A percentile compares a stretch with the other conserved stretches of the same genome.
These are phyloP conservation scores for Baudoinia panamericana DNA, from an alignment of 495 filamentous ascomycete genomes.

Conservation along the genomic window DNA sequence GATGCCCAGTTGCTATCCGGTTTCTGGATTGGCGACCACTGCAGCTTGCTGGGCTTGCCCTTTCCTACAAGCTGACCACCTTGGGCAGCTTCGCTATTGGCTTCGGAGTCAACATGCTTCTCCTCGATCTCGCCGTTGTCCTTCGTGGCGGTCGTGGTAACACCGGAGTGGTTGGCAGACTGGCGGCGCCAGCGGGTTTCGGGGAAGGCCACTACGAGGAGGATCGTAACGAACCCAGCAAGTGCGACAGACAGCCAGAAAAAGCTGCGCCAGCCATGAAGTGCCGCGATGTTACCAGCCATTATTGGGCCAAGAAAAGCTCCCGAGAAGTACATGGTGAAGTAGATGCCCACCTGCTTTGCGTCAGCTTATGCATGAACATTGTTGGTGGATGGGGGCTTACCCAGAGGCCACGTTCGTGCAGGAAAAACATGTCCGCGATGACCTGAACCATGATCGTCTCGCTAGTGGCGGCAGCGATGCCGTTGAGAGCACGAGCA, in stretches of 20 bases:
- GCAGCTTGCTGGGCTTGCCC: slow-evolving; percentile 39
- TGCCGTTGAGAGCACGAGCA: slow-evolving; percentile 41
- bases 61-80: slow-evolving; percentile 27
- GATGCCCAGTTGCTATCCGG: slow-evolving; percentile 29
- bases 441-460: slow-evolving; percentile 47
- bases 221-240: slow-evolving; percentile 34
- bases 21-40: slow-evolving; percentile 40
- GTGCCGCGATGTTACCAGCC: slow-evolving; percentile 41
- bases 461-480: slow-evolving; percentile 40
- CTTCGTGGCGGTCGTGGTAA: slow-evolving; percentile 3
- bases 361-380: slow-evolving; percentile 8
- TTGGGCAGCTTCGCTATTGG: slow-evolving; percentile 1
- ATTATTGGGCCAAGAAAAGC: slow-evolving; percentile 41
- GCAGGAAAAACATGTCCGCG: slow-evolving; percentile 44
- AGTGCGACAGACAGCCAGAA: slow-evolving; percentile 42
- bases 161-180: slow-evolving; percentile 6
- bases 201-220: slow-evolving; percentile 42
- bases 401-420: slow-evolving; percentile 47
- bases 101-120: slow-evolving; percentile 5
- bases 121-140: not conserved
- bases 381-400: slow-evolving; percentile 28
- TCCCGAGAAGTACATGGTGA: slow-evolving; percentile 27
- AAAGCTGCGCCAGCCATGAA: slow-evolving; percentile 42
- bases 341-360: slow-evolving; percentile 20
- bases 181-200: slow-evolving; percentile 46